A percentile compares a stretch with the other conserved stretches of the same genome.
phyloP scores from a whole-genome alignment of 768 basidiomycete species.

The Cyclocybe aegerita region DNA sequence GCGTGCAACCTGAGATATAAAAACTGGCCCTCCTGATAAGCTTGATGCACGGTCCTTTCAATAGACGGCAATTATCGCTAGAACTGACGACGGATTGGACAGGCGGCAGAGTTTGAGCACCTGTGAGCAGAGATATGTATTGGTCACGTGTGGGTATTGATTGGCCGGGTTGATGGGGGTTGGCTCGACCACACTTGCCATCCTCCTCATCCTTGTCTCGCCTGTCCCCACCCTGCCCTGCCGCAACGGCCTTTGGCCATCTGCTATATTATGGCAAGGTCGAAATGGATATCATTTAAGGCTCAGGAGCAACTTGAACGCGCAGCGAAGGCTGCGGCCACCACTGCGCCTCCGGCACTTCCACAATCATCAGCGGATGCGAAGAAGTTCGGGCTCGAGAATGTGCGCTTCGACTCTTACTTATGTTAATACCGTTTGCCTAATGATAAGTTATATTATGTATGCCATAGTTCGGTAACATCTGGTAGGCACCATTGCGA shows the following conservation, averaged over 20 bases:
- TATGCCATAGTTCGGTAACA: slow-evolving; percentile 82
- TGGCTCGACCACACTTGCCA: slow-evolving; percentile 3
- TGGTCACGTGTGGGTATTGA: no score
- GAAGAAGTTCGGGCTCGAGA: slow-evolving; percentile 96
- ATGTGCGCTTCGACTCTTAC: slow-evolving; percentile 56
- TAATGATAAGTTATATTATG: slow-evolving; percentile 5
- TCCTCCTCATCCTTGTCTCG: slow-evolving; percentile 6
- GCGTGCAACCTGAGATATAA: no score
- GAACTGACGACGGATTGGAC: no score
- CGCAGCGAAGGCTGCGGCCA: slow-evolving; percentile 20
- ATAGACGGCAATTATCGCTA: no score
- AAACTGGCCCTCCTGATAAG: no score
- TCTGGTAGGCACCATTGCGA: slow-evolving; percentile 58
- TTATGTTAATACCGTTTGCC: neutral
- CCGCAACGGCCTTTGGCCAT: slow-evolving; percentile 5
- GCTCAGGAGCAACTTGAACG: slow-evolving; percentile 24
- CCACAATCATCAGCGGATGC: slow-evolving; percentile 59
- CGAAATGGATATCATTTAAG: slow-evolving; percentile 37
- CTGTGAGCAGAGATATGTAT: no score
- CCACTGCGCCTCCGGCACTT: slow-evolving; percentile 27
- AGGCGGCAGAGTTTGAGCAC: no score
- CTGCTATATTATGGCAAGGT: slow-evolving; percentile 31
- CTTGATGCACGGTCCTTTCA: no score
- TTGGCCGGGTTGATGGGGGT: slow-evolving; percentile 3
- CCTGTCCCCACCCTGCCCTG: slow-evolving; percentile 6